Conservation (phyloP, 768 basidiomycete genomes). For the Cantharellus anzutake region DNA sequence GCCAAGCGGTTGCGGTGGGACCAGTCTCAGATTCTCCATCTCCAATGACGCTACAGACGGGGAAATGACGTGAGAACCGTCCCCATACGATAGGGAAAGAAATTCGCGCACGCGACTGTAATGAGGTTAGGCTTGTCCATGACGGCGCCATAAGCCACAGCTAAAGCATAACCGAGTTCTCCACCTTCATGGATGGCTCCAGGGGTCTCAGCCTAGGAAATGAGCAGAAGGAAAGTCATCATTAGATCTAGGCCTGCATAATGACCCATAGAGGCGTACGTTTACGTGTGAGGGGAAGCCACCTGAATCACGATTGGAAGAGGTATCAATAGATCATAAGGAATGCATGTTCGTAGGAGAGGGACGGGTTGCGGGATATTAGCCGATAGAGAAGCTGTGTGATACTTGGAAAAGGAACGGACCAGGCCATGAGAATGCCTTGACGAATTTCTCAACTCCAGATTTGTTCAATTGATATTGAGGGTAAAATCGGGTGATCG, state of each 20-base stretch:
- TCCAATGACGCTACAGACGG: constrained; percentile 43
- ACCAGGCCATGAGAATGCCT: constrained; percentile 19
- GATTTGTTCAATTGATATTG: constrained; percentile 19
- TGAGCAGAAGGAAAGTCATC: constrained; percentile 16
- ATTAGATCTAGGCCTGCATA: background rate
- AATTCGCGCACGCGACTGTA: constrained; percentile 21
- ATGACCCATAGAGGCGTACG: constrained; percentile 10
- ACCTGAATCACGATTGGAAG: constrained; percentile 46
- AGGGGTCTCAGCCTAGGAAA: constrained; percentile 65
- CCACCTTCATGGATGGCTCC: constrained; percentile 81
- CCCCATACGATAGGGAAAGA: background rate
- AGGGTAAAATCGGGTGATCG: constrained; percentile 24
- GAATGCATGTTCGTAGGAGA: constrained; percentile 10
- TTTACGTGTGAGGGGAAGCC: constrained; percentile 56
- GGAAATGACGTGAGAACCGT: background rate
- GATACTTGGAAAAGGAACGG: constrained; percentile 13
- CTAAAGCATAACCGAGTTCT: constrained; percentile 76
- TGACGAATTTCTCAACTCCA: constrained; percentile 26
- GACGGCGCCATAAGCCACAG: constrained; percentile 70
- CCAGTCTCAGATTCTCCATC: constrained; percentile 78
- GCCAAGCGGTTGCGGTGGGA: constrained; percentile 37
- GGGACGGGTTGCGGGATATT: too few relatives aligned
- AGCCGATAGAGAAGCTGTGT: too few relatives aligned
- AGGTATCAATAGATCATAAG: constrained; percentile 46
- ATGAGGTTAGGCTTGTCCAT: constrained; percentile 85